phyloP scores from a whole-genome alignment of 75 land plant genomes.

The Cryptomeria japonica region DNA sequence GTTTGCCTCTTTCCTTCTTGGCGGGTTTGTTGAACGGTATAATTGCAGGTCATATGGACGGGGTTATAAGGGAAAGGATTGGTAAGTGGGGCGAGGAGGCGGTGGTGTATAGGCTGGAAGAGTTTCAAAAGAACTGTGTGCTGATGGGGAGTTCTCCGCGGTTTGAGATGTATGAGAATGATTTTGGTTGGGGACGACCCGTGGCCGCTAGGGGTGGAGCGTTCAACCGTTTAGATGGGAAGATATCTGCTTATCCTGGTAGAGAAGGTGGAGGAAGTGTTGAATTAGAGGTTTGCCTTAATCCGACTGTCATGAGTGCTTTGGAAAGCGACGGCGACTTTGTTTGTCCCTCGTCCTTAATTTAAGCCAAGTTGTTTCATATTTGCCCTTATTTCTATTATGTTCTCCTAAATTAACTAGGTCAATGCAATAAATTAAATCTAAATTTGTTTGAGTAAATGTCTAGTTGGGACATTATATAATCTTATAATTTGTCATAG shows the following conservation, averaged over 20 bases:
- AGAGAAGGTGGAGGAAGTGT: conserved; percentile 43
- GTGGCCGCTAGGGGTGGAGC: conserved; percentile 40
- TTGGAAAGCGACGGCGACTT: conserved; percentile 38
- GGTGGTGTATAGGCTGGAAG: background rate
- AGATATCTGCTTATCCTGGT: conserved; percentile 44
- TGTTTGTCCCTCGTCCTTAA: background rate
- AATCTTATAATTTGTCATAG: too few species aligned
- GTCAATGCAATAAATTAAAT: too few species aligned
- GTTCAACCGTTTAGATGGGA: conserved; percentile 41
- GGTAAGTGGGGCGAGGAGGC: too few species aligned
- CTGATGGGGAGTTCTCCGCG: conserved; percentile 60
- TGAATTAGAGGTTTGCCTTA: conserved; percentile 46
- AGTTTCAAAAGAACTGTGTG: background rate
- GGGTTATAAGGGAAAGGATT: background rate
- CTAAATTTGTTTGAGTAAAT: too few species aligned
- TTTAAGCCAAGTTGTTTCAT: too few species aligned
- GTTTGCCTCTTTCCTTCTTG: conserved; percentile 7
- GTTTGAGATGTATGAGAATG: conserved; percentile 54
- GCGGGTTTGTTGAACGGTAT: conserved; percentile 16
- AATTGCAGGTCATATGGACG: conserved; percentile 3
- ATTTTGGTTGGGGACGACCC: conserved; percentile 60
- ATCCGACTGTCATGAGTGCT: conserved; percentile 23
- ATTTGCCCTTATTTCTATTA: too few species aligned
- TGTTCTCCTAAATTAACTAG: too few species aligned
- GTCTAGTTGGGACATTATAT: too few species aligned